phyloP scores from a whole-genome alignment of 441 rosid species.

The Raphanus hybrid region DNA sequence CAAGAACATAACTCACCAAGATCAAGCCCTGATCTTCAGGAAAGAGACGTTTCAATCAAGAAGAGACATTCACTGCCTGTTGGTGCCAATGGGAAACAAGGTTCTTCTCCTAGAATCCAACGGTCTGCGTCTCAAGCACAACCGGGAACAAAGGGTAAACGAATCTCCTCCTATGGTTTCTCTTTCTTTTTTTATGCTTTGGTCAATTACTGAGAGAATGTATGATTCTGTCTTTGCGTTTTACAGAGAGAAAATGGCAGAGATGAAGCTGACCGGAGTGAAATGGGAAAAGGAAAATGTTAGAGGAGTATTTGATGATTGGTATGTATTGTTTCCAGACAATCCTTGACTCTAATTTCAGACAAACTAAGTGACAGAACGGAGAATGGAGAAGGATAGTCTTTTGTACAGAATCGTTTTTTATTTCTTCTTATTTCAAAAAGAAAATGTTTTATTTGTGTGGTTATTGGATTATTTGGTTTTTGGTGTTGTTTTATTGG shows the following conservation, averaged over 20 bases:
- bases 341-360: constrained; percentile 39
- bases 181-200: too few relatives aligned
- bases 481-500: constrained; percentile 43
- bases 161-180: not conserved
- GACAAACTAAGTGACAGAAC: constrained; percentile 30
- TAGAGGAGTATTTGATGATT: constrained; percentile 24
- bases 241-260: constrained; percentile 91
- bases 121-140: constrained; percentile 68
- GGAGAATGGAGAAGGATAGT: constrained; percentile 26
- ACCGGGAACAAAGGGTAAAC: constrained; percentile 67
- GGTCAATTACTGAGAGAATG: not conserved
- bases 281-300: constrained; percentile 11
- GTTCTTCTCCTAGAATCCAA: constrained; percentile 78
- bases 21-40: constrained; percentile 92
- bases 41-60: constrained; percentile 67
- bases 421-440: not conserved
- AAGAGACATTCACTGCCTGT: constrained; percentile 92
- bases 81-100: constrained; percentile 80
- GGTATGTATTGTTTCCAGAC: constrained; percentile 28
- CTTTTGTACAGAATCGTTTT: constrained; percentile 35
- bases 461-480: constrained; percentile 33
- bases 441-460: constrained; percentile 35
- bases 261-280: constrained; percentile 54
- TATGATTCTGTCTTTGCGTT: not conserved
- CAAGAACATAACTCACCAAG: constrained; percentile 84